Evolutionary conservation across 2,329 filamentous ascomycete species (phyloP).

Genomic region (Sclerotinia glacialis): DNA sequence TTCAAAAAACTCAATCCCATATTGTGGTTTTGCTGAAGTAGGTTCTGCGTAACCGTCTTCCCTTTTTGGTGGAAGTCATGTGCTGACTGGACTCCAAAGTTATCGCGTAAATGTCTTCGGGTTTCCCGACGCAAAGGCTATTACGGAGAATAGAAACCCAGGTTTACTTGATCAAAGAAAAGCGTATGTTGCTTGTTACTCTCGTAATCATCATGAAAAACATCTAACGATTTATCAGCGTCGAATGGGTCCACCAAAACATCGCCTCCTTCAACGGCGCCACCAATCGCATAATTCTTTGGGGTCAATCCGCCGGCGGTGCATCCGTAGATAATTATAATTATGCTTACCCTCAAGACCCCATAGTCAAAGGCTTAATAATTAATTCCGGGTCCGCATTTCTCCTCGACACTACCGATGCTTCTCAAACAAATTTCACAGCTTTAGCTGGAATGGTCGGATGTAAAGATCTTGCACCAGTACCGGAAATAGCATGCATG

Average conservation of each 20-base stretch:
- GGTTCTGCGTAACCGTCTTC: neutral
- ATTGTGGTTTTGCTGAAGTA: conserved; percentile 15
- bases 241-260: conserved; percentile 43
- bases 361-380: conserved; percentile 32
- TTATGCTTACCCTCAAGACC: conserved; percentile 33
- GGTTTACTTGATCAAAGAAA: conserved; percentile 60
- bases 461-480: conserved; percentile 30
- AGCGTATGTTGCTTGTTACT: conserved; percentile 50
- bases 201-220: conserved; percentile 43
- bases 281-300: conserved; percentile 61
- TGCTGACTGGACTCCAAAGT: neutral
- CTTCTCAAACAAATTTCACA: conserved; percentile 31
- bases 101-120: conserved; percentile 41
- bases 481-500: conserved; percentile 35
- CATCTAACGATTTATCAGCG: conserved; percentile 47
- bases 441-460: conserved; percentile 32
- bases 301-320: conserved; percentile 62
- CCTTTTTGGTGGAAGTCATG: no score
- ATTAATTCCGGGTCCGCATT: conserved; percentile 28
- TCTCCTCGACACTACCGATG: conserved; percentile 22
- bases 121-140: conserved; percentile 29
- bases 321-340: conserved; percentile 34
- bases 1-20: conserved; percentile 9
- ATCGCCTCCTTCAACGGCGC: conserved; percentile 65
- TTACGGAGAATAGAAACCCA: conserved; percentile 30